Evolutionary conservation across 1,284 basidiomycete species (phyloP).

Genomic region (Apiotrichum siamense): DNA sequence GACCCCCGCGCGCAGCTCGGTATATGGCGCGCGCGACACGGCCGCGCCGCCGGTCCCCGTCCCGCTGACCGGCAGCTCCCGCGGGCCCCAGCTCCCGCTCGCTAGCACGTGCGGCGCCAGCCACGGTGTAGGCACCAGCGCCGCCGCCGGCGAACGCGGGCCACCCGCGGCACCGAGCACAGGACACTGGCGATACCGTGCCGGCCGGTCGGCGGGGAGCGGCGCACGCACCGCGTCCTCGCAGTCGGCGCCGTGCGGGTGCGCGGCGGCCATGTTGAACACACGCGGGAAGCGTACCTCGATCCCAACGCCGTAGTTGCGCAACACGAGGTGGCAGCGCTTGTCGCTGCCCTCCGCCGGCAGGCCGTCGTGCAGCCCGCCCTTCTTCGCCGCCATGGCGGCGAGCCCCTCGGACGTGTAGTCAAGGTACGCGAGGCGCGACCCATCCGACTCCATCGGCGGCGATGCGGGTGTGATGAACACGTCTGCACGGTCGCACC

Average conservation of each 20-base stretch:
- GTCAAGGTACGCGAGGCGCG: constrained; percentile 3
- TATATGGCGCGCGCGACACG: neutral
- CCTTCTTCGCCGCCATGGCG: neutral
- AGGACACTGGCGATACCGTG: constrained; percentile 1
- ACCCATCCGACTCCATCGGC: neutral
- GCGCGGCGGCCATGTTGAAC: constrained; percentile 1
- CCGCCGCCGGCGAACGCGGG: too few species aligned
- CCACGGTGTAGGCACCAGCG: too few species aligned
- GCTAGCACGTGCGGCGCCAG: neutral
- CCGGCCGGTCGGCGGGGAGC: neutral
- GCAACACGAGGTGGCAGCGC: neutral
- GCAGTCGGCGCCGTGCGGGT: neutral
- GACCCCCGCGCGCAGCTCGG: neutral
- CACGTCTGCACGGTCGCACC: neutral
- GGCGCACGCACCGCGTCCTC: neutral
- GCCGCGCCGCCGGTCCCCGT: neutral
- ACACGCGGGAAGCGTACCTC: neutral
- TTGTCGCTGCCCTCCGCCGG: neutral
- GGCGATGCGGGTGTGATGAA: neutral
- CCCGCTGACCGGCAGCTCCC: neutral
- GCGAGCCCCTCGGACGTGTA: neutral
- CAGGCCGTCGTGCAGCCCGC: neutral
- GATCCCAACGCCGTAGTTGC: constrained; percentile 1
- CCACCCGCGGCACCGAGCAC: too few species aligned
- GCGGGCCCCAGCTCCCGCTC: neutral